These are phyloP conservation scores for Lasiodiplodia citricola DNA, from an alignment of 2,329 filamentous ascomycete species.

Conservation along the genomic window DNA sequence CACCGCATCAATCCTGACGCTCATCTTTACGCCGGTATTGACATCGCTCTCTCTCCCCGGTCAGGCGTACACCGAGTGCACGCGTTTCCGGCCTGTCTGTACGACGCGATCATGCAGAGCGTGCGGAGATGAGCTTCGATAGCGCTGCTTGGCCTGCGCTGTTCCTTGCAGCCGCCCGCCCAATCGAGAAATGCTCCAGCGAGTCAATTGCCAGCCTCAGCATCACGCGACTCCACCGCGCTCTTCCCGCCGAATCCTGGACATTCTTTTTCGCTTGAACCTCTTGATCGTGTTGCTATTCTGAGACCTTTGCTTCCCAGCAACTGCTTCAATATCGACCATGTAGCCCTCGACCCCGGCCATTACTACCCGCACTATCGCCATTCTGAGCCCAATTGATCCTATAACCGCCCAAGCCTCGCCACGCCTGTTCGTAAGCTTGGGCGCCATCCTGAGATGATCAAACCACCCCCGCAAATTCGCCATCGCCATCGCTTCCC, in stretches of 20 bases:
- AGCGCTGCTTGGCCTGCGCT: conserved; percentile 10
- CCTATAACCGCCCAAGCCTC: background rate
- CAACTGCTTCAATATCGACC: background rate
- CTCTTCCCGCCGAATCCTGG: background rate
- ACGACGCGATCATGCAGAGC: conserved; percentile 16
- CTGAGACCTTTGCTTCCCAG: background rate
- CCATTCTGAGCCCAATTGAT: background rate
- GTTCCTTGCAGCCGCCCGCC: conserved; percentile 19
- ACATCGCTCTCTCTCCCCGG: background rate
- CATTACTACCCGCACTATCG: background rate
- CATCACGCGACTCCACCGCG: background rate
- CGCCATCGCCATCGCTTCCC: too few species aligned
- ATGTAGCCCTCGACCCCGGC: background rate
- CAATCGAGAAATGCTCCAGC: background rate
- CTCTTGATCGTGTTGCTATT: background rate
- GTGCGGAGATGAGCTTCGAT: conserved; percentile 20
- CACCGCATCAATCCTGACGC: background rate
- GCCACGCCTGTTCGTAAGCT: background rate
- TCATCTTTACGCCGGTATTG: background rate
- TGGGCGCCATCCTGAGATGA: background rate
- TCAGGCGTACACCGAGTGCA: conserved; percentile 6
- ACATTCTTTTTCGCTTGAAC: background rate
- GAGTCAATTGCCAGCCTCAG: background rate
- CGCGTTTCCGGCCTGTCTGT: conserved; percentile 2
- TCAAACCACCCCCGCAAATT: background rate